Base-by-base conservation (phyloP, 2,329 filamentous ascomycete genomes). In the Escovopsis weberi region DNA sequence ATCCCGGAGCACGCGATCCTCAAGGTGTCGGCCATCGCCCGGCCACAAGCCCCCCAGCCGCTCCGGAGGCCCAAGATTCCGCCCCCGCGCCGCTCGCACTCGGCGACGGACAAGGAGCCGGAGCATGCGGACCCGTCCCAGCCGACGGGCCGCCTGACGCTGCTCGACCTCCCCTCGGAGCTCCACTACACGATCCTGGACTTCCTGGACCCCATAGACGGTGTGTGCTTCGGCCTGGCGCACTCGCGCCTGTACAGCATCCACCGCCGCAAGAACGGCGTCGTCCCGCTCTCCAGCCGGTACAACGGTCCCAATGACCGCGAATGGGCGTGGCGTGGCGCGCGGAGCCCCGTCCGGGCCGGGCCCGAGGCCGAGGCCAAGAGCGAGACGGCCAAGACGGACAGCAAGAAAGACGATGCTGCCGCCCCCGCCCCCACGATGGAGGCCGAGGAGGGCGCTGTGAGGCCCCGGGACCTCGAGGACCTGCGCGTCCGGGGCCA, bases 131-230 rank as follows among this genome's bases (percentile, higher is more conserved):
- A 67, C 43, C 68, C 65, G 40, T 69, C 73, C 40, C 61, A 58
- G 40, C 68, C 70, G 6, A 9, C 28, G 8, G 52, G 60, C 39
- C 59, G 59, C 42, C 59, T 73, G 39, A 64, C 63, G 12, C 59
- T 80, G 7, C 53, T 65, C 33, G 67, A 74, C 41, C 64, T 80
- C 2, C 75, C 76, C 12, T 57, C 68, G 0, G 76, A 80, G 57
- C 61, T 80, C 10, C 75, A 78, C 56, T 76, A 70, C 48, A 61
- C 67, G 47, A 66, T 80, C 48, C 75, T 78, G 51, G 74, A 77
- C 55, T 70, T 72, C 48, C 69, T 80, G 45, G 76, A 80, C 58
- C 72, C 73, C 39, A 78, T 80, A 48, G 76, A 80, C 58, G 73
- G 74, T 52, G 73, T 71, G 34, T 79, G 75, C 53, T 62, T 80